A percentile compares a stretch with the other conserved stretches of the same genome.
phyloP scores from a whole-genome alignment of 257 asterid species.

The Handroanthus guayacan region DNA sequence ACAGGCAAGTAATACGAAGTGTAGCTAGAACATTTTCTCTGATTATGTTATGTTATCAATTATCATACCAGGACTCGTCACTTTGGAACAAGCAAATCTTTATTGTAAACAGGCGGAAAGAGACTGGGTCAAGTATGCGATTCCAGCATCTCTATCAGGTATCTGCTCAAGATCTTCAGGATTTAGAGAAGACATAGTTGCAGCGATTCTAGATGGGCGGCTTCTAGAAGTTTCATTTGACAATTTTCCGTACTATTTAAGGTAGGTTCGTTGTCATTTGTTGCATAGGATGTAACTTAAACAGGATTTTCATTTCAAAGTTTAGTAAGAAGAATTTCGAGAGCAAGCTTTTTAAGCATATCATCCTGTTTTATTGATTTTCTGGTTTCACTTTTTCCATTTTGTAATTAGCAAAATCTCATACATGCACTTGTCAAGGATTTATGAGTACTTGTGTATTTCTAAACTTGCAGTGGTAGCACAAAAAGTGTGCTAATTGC shows the following conservation, averaged over 20 bases:
- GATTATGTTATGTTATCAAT: constrained; percentile 31
- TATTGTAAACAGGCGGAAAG: constrained; percentile 57
- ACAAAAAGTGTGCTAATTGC: constrained; percentile 82
- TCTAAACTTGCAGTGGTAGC: constrained; percentile 72
- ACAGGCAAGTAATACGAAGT: constrained; percentile 60
- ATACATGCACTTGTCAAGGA: constrained; percentile 19
- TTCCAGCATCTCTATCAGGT: constrained; percentile 58
- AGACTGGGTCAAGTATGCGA: constrained; percentile 65
- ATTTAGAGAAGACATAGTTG: constrained; percentile 67
- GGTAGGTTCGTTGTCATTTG: constrained; percentile 48
- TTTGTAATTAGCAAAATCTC: constrained; percentile 16
- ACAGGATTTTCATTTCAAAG: constrained; percentile 8
- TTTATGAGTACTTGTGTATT: constrained; percentile 27
- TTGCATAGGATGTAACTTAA: neutral
- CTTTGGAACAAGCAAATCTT: constrained; percentile 16
- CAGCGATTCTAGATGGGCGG: constrained; percentile 63
- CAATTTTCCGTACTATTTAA: constrained; percentile 84
- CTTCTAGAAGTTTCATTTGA: constrained; percentile 77
- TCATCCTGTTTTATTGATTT: neutral
- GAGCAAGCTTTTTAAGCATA: neutral
- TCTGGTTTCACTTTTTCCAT: constrained; percentile 26
- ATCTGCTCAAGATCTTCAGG: constrained; percentile 58
- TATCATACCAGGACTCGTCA: constrained; percentile 25
- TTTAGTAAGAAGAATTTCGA: neutral
- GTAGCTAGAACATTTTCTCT: constrained; percentile 30